These are phyloP conservation scores for Cladosporium sphaerospermum DNA, from an alignment of 2,329 filamentous ascomycete species.

Conservation along the genomic window DNA sequence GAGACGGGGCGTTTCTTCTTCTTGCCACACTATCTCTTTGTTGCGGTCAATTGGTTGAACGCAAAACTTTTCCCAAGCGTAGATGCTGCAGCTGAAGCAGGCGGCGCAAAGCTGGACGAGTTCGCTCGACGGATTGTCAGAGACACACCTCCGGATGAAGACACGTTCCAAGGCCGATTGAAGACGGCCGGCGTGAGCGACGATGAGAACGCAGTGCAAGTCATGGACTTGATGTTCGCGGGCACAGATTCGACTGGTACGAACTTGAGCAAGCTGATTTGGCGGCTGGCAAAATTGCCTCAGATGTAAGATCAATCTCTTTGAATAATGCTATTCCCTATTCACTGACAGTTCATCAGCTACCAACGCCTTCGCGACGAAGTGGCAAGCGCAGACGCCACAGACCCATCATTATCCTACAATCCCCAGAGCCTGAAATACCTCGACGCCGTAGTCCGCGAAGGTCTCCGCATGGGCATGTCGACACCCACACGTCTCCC, in stretches of 20 bases:
- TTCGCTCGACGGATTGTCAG: constrained; percentile 29
- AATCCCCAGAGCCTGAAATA: constrained; percentile 37
- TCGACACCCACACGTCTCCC: constrained; percentile 48
- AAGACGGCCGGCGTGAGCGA: constrained; percentile 38
- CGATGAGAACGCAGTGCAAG: constrained; percentile 44
- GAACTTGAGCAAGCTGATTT: constrained; percentile 45
- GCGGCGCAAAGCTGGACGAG: constrained; percentile 38
- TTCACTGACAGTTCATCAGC: constrained; percentile 15
- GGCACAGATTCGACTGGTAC: constrained; percentile 50
- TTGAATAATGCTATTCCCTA: too few species aligned
- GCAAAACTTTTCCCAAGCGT: constrained; percentile 25
- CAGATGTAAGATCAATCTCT: constrained; percentile 35
- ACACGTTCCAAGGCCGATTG: constrained; percentile 45
- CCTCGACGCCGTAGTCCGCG: constrained; percentile 45
- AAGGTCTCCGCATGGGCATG: constrained; percentile 46
- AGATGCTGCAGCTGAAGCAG: constrained; percentile 27
- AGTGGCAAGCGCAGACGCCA: constrained; percentile 22
- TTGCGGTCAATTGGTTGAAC: constrained; percentile 31
- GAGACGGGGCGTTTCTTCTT: constrained; percentile 52
- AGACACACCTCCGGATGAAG: constrained; percentile 23
- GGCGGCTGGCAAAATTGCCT: constrained; percentile 40
- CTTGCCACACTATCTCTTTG: constrained; percentile 39
- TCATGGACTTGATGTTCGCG: constrained; percentile 51
- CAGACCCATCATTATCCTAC: constrained; percentile 18
- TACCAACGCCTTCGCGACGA: constrained; percentile 33